Conservation (phyloP, 1,284 basidiomycete species). For the Ceratobasidium sp. region DNA sequence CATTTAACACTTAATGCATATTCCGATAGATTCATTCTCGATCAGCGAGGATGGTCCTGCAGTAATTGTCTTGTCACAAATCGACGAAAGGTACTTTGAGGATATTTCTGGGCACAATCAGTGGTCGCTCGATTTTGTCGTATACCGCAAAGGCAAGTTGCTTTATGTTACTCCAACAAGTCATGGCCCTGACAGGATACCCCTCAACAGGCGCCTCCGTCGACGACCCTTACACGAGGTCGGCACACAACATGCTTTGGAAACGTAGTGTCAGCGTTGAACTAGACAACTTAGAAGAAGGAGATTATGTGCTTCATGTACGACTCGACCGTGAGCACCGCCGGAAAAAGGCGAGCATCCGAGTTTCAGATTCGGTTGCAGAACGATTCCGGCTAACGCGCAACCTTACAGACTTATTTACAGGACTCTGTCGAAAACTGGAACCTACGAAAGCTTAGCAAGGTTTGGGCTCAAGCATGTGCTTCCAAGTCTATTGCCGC, state of each 20-base stretch:
- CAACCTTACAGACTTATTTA: constrained; percentile 21
- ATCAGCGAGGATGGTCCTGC: constrained; percentile 7
- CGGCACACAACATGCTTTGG: constrained; percentile 18
- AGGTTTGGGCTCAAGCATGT: constrained; percentile 36
- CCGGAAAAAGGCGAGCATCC: constrained; percentile 23
- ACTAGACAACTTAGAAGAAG: constrained; percentile 17
- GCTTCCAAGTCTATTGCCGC: constrained; percentile 35
- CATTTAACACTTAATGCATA: not conserved
- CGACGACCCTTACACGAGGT: constrained; percentile 22
- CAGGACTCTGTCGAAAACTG: constrained; percentile 25
- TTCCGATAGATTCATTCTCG: constrained; percentile 14
- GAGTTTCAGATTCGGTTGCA: not conserved
- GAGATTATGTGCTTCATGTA: constrained; percentile 23
- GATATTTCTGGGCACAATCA: constrained; percentile 13
- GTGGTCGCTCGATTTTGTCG: constrained; percentile 29
- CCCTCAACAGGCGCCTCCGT: not conserved
- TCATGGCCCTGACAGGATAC: not conserved
- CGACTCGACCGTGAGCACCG: constrained; percentile 22
- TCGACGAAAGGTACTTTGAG: constrained; percentile 9
- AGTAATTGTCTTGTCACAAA: constrained; percentile 9
- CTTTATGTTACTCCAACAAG: not conserved
- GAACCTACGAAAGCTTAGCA: constrained; percentile 39
- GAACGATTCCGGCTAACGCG: not conserved
- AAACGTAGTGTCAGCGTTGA: constrained; percentile 20
- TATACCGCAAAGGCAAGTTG: constrained; percentile 15